phyloP scores from a whole-genome alignment of 2,329 filamentous ascomycete species.

The Botryotinia calthae region DNA sequence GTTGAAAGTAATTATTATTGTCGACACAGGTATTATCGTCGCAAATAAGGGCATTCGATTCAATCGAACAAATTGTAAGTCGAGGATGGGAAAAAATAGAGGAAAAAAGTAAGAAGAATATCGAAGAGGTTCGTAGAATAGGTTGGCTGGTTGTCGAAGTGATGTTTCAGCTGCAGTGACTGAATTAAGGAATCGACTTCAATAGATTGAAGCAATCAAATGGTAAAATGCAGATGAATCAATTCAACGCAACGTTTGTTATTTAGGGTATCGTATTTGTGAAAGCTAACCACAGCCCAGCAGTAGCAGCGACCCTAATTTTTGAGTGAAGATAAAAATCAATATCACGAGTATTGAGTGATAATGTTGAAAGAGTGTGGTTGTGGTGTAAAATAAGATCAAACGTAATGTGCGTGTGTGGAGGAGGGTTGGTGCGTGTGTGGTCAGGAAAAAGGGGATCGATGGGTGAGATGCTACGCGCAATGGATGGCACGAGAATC shows the following conservation, averaged over 20 bases:
- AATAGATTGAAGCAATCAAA: neutral
- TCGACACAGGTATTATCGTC: constrained; percentile 13
- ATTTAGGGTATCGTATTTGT: neutral
- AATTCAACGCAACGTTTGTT: neutral
- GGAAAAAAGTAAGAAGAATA: neutral
- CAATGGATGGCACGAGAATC: constrained; percentile 7
- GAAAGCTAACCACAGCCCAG: constrained; percentile 20
- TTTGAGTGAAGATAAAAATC: neutral
- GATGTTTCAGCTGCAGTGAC: constrained; percentile 18
- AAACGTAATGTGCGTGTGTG: neutral
- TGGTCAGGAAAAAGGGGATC: constrained; percentile 9
- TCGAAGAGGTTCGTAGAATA: constrained; percentile 6
- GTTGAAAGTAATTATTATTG: constrained; percentile 7
- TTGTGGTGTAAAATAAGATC: neutral
- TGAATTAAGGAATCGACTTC: constrained; percentile 1
- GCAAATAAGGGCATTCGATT: constrained; percentile 16
- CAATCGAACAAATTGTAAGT: constrained; percentile 8
- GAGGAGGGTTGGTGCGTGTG: neutral
- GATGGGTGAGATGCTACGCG: constrained; percentile 5
- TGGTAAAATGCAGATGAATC: neutral
- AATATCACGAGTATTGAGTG: neutral
- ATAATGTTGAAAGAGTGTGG: constrained; percentile 6
- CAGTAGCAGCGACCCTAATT: constrained; percentile 9
- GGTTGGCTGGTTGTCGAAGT: constrained; percentile 1
- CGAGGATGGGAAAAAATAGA: constrained; percentile 4